Evolutionary conservation across 2,329 filamentous ascomycete genomes (phyloP).

Genomic region (Neonectria faginata): DNA sequence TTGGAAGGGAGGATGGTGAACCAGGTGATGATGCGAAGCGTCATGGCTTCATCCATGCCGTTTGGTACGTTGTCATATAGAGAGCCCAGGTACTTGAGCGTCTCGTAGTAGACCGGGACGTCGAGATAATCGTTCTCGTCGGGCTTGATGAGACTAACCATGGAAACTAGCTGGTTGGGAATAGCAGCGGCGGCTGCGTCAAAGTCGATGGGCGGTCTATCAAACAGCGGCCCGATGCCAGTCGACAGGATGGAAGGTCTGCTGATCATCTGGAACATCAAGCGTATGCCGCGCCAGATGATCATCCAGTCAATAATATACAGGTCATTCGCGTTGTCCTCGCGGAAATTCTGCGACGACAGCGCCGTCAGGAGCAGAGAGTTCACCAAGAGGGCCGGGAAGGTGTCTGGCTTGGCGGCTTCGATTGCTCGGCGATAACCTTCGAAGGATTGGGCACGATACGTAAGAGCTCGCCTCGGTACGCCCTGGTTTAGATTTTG

Average conservation of each 20-base stretch:
- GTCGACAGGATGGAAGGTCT: conserved; percentile 48
- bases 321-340: conserved; percentile 56
- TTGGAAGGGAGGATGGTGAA: conserved; percentile 60
- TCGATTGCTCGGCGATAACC: conserved; percentile 64
- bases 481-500: conserved; percentile 55
- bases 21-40: conserved; percentile 63
- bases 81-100: conserved; percentile 62
- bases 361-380: conserved; percentile 64
- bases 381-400: conserved; percentile 61
- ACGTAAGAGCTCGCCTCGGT: conserved; percentile 52
- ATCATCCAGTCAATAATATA: conserved; percentile 68
- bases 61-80: conserved; percentile 60
- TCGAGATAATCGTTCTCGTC: conserved; percentile 56
- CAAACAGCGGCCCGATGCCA: conserved; percentile 61
- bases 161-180: conserved; percentile 60
- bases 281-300: conserved; percentile 64
- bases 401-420: conserved; percentile 57
- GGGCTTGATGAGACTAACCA: conserved; percentile 59
- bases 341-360: conserved; percentile 62
- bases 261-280: conserved; percentile 56
- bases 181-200: conserved; percentile 55
- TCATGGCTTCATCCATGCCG: conserved; percentile 58
- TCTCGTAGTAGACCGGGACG: conserved; percentile 56
- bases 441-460: conserved; percentile 62
- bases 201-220: conserved; percentile 60